phyloP scores from a whole-genome alignment of 257 asterid genomes.

The Nicotiana noctiflora region DNA sequence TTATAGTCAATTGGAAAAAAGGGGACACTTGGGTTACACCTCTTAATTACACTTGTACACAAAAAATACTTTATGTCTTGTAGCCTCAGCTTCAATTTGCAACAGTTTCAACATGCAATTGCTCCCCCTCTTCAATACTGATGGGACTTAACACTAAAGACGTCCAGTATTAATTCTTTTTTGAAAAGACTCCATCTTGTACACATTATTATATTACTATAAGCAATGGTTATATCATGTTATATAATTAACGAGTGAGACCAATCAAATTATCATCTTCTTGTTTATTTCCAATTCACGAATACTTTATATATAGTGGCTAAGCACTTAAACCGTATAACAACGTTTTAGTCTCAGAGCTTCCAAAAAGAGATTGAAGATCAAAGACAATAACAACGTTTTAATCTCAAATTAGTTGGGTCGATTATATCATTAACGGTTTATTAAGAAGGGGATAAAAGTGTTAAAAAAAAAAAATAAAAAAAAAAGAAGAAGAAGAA shows the following conservation, averaged over 20 bases:
- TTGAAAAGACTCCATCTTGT: neutral
- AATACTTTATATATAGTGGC: no score
- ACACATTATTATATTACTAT: neutral
- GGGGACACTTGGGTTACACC: conserved; percentile 15
- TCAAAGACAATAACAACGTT: no score
- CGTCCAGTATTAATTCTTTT: neutral
- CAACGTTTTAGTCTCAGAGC: no score
- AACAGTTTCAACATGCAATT: conserved; percentile 4
- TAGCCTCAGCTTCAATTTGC: neutral
- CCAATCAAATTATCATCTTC: neutral
- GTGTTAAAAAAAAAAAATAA: no score
- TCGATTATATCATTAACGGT: no score
- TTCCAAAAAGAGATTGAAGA: no score
- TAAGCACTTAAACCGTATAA: no score
- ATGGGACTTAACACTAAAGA: neutral
- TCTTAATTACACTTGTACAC: conserved; percentile 6
- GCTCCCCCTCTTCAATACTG: neutral
- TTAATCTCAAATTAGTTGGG: no score
- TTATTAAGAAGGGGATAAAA: no score
- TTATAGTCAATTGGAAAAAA: conserved; percentile 20
- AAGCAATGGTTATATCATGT: neutral
- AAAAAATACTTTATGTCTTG: neutral
- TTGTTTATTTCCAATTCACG: no score
- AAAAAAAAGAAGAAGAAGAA: no score
- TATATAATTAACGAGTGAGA: neutral